These are phyloP conservation scores for Angomonas ambiguus DNA, from an alignment of 208 protist species.

Conservation along the genomic window DNA sequence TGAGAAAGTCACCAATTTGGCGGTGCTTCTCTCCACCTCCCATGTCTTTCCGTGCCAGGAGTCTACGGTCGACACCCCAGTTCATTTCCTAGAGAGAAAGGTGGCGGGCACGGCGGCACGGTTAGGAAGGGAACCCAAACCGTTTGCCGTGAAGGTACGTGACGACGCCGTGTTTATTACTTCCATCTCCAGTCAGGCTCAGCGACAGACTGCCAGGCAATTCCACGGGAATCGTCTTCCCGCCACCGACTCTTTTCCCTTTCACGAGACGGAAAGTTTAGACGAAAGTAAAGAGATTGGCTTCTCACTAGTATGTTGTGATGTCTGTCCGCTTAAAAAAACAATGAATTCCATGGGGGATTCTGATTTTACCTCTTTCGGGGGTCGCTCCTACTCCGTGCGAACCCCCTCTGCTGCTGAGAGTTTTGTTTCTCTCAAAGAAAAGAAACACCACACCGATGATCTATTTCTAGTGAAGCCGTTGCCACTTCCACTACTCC, in stretches of 20 bases:
- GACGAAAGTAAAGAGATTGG: conserved; percentile 32
- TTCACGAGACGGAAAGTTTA: neutral
- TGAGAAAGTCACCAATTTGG: neutral
- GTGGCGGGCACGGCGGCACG: conserved; percentile 51
- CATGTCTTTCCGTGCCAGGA: conserved; percentile 49
- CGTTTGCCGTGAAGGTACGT: conserved; percentile 43
- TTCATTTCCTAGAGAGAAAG: conserved; percentile 76
- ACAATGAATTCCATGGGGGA: neutral
- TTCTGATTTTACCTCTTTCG: conserved; percentile 11
- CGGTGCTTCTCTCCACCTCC: conserved; percentile 73
- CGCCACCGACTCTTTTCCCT: too few species aligned
- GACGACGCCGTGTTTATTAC: conserved; percentile 57
- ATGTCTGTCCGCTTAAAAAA: conserved; percentile 25
- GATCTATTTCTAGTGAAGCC: conserved; percentile 51
- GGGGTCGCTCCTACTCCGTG: neutral
- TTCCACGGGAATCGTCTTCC: conserved; percentile 5
- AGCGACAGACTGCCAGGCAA: neutral
- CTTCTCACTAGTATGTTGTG: conserved; percentile 71
- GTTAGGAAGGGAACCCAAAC: conserved; percentile 36
- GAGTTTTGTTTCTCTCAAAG: neutral
- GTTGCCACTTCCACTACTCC: conserved; percentile 69
- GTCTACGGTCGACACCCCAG: conserved; percentile 18
- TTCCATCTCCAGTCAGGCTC: conserved; percentile 18
- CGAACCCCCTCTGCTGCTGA: conserved; percentile 3
- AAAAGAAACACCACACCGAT: conserved; percentile 1